These are phyloP conservation scores for Ophiocordyceps unilateralis DNA, from an alignment of 2,329 filamentous ascomycete species.

Conservation along the genomic window DNA sequence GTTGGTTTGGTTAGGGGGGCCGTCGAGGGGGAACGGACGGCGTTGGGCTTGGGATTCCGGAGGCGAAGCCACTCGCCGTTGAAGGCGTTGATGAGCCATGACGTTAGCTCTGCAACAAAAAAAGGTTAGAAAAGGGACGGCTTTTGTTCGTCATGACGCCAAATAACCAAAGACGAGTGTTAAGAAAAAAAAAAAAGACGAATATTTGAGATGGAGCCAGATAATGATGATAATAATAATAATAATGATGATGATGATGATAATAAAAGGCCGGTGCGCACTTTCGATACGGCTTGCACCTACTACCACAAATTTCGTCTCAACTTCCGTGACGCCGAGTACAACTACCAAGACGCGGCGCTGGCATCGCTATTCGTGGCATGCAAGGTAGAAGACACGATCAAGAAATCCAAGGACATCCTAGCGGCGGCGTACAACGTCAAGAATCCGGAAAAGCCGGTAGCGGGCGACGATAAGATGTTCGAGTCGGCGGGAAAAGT, in stretches of 20 bases:
- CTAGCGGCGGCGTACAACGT: constrained; percentile 80
- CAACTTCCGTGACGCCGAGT: constrained; percentile 68
- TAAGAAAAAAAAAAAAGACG: too few relatives aligned
- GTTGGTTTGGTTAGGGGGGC: too few relatives aligned
- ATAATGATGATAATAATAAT: too few relatives aligned
- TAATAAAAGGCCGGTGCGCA: constrained; percentile 56
- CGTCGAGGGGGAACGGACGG: constrained; percentile 2
- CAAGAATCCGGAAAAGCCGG: constrained; percentile 51
- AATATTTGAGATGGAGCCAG: too few relatives aligned
- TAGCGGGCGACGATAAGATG: constrained; percentile 66
- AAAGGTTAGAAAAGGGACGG: too few relatives aligned
- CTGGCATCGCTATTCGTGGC: constrained; percentile 79
- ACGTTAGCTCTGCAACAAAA: constrained; percentile 68
- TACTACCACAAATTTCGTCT: constrained; percentile 93
- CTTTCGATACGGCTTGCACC: constrained; percentile 77
- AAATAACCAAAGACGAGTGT: too few relatives aligned
- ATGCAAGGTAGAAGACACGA: constrained; percentile 94
- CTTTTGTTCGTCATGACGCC: too few relatives aligned
- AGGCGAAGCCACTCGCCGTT: constrained; percentile 81
- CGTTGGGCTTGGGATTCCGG: constrained; percentile 28
- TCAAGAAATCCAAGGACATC: constrained; percentile 92
- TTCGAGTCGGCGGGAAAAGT: constrained; percentile 67
- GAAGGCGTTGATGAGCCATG: constrained; percentile 94
- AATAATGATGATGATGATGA: neutral
- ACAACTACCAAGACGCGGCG: constrained; percentile 73